Percentiles rank a stretch among this genome's conserved stretches.
Evolutionary conservation across 176 grass and related monocot genomes (phyloP).

Genomic region (Cenchrus fungigraminus): DNA sequence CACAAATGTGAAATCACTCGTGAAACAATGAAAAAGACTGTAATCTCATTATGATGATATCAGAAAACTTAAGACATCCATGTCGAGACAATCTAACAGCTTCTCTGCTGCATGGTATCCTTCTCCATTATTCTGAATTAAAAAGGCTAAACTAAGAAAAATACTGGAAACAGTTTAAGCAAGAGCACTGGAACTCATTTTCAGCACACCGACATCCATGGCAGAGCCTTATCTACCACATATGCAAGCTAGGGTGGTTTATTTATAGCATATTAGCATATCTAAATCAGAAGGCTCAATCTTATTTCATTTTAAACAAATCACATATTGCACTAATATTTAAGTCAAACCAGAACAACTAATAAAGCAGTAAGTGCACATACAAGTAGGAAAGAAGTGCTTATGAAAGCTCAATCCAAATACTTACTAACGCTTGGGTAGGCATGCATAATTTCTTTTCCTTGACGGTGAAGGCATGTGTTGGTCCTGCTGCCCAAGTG

Average conservation of each 20-base stretch:
- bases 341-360: background rate
- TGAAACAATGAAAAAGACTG: background rate
- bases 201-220: background rate
- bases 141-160: background rate
- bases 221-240: conserved; percentile 18
- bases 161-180: conserved; percentile 1
- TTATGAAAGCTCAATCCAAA: conserved; percentile 7
- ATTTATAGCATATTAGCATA: background rate
- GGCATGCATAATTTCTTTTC: conserved; percentile 36
- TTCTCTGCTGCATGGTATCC: background rate
- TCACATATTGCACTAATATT: background rate
- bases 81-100: background rate
- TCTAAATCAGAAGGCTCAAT: conserved; percentile 2
- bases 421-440: conserved; percentile 57
- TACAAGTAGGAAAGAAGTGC: conserved; percentile 5
- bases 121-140: background rate
- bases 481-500: conserved; percentile 14
- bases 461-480: conserved; percentile 44
- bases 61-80: background rate
- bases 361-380: background rate
- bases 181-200: background rate
- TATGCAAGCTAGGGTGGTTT: conserved; percentile 4
- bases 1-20: conserved; percentile 5
- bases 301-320: background rate
- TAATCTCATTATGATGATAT: conserved; percentile 14